phyloP scores from a whole-genome alignment of 129 eudicot species.

The Oenanthe sinensis region DNA sequence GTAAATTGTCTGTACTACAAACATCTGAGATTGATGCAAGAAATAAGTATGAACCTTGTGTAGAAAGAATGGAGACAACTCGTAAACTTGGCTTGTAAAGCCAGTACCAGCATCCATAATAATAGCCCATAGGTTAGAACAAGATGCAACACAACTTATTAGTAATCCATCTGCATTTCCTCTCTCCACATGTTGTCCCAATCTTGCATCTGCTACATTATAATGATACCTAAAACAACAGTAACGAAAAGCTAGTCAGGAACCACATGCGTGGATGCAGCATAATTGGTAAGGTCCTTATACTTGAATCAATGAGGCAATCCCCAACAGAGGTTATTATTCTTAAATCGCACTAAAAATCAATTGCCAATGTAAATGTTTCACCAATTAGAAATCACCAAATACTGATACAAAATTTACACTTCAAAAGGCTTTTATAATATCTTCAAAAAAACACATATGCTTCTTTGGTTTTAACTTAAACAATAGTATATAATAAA shows the following conservation, averaged over 20 bases:
- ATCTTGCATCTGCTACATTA: conserved; percentile 69
- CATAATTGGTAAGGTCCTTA: background rate
- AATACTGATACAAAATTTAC: background rate
- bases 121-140: conserved; percentile 71
- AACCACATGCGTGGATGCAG: background rate
- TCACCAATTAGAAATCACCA: background rate
- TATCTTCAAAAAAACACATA: background rate
- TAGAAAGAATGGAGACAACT: conserved; percentile 59
- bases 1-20: background rate
- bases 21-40: background rate
- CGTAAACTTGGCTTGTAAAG: conserved; percentile 61
- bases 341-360: background rate
- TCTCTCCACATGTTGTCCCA: conserved; percentile 69
- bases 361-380: background rate
- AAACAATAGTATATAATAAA: background rate
- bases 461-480: background rate
- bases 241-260: background rate
- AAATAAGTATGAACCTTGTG: conserved; percentile 51
- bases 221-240: conserved; percentile 56
- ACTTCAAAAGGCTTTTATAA: background rate
- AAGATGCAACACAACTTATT: conserved; percentile 66
- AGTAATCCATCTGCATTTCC: conserved; percentile 70
- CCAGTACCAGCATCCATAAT: conserved; percentile 92
- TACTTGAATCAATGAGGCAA: background rate
- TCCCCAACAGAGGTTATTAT: background rate